Conservation (phyloP, 2,329 filamentous ascomycete genomes). For the Blastomyces parvus region DNA sequence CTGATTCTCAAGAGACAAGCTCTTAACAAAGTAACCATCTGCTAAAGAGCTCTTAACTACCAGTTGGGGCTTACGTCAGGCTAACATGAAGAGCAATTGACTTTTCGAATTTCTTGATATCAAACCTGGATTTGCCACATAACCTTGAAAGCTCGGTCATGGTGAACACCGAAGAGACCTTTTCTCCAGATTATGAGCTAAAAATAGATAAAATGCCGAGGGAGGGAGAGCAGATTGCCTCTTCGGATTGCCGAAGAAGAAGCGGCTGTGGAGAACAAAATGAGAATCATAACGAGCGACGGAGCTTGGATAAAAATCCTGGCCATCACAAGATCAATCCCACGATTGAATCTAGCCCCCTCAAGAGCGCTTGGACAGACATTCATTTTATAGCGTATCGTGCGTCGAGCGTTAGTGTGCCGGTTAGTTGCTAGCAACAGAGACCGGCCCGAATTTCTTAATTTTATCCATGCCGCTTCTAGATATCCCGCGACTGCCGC, state of each 20-base stretch:
- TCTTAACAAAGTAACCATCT: no score
- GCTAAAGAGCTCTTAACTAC: neutral
- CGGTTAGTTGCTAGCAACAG: neutral
- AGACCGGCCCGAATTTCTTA: neutral
- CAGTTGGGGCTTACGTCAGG: neutral
- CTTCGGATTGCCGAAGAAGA: neutral
- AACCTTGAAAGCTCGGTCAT: neutral
- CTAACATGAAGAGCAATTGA: neutral
- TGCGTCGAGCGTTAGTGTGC: no score
- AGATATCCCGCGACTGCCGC: neutral
- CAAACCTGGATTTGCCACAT: neutral
- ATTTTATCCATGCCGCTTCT: neutral
- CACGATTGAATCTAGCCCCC: no score
- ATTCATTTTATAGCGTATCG: no score
- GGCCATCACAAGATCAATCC: constrained; percentile 1
- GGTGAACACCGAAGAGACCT: neutral
- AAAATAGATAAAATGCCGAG: neutral
- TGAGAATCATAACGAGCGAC: neutral
- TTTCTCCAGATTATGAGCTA: neutral
- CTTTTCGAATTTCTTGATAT: neutral
- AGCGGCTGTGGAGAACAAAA: no score
- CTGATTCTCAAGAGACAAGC: no score
- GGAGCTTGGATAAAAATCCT: neutral
- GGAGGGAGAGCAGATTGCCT: neutral
- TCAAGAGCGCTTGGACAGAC: no score